These are phyloP conservation scores for Tuber microsphaerosporum DNA, from an alignment of 495 filamentous ascomycete genomes.

Conservation along the genomic window DNA sequence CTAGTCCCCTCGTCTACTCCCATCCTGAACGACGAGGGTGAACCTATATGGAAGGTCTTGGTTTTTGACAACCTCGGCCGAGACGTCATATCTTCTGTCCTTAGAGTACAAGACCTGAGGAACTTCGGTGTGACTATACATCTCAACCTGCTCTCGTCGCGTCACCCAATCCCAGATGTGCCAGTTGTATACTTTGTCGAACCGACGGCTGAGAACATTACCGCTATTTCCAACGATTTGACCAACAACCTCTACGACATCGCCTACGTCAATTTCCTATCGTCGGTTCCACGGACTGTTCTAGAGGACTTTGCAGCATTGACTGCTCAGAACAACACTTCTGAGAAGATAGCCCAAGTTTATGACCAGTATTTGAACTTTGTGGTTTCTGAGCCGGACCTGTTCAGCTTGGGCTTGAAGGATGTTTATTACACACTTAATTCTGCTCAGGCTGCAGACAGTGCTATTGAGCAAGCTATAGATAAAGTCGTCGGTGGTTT, in stretches of 20 bases:
- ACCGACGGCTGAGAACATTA: constrained; percentile 70
- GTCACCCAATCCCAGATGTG: constrained; percentile 92
- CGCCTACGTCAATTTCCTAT: constrained; percentile 95
- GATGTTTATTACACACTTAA: constrained; percentile 94
- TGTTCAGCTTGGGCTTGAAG: constrained; percentile 88
- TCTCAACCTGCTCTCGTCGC: constrained; percentile 75
- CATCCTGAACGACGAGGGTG: constrained; percentile 79
- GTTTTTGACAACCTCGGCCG: constrained; percentile 58
- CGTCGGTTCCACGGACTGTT: constrained; percentile 82
- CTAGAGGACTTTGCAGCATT: constrained; percentile 92
- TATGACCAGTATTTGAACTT: constrained; percentile 99
- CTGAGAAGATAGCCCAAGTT: constrained; percentile 82
- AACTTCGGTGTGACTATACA: constrained; percentile 96
- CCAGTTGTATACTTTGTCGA: constrained; percentile 94
- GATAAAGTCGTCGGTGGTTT: constrained; percentile 89
- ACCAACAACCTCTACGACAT: constrained; percentile 81
- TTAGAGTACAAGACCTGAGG: constrained; percentile 85
- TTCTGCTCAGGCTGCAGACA: constrained; percentile 81
- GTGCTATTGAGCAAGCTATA: constrained; percentile 74
- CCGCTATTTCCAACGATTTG: constrained; percentile 78
- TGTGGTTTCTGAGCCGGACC: constrained; percentile 87
- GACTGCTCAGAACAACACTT: constrained; percentile 72
- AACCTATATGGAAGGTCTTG: constrained; percentile 63
- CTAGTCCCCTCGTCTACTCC: constrained; percentile 64
- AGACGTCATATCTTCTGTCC: constrained; percentile 81